Conservation (phyloP, 768 basidiomycete genomes). For the Phaeotremella fagi region DNA sequence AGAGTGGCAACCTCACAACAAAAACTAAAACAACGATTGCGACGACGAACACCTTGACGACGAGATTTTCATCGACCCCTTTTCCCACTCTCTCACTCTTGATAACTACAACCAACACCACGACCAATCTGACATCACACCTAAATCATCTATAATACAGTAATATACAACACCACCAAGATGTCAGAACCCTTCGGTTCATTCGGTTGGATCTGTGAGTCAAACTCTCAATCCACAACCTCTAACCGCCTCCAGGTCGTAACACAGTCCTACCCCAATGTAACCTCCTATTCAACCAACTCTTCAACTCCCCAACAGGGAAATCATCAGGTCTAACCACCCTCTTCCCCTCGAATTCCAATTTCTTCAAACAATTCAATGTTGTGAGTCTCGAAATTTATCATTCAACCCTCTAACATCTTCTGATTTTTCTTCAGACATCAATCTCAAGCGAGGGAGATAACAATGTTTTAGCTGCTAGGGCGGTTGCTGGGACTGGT, state of each 20-base stretch:
- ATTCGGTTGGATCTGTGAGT: constrained; percentile 66
- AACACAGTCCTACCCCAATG: constrained; percentile 71
- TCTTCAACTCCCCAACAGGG: constrained; percentile 46
- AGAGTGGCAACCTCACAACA: no score
- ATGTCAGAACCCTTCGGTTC: constrained; percentile 50
- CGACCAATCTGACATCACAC: no score
- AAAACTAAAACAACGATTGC: no score
- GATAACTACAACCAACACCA: no score
- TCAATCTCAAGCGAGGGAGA: constrained; percentile 49
- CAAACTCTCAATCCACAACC: not conserved
- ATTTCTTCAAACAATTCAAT: constrained; percentile 23
- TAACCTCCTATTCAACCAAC: constrained; percentile 89
- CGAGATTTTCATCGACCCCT: no score
- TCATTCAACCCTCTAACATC: no score
- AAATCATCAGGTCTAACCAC: constrained; percentile 2
- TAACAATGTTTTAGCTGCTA: constrained; percentile 50
- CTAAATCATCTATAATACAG: no score
- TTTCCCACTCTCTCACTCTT: no score
- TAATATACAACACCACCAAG: no score
- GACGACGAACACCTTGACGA: no score
- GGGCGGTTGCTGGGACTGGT: constrained; percentile 67
- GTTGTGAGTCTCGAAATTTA: constrained; percentile 28
- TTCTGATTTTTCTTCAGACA: constrained; percentile 10
- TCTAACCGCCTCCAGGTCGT: constrained; percentile 15
- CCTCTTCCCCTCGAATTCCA: constrained; percentile 16